phyloP scores from a whole-genome alignment of 345 rosid species.

The Bretschneidera sinensis region DNA sequence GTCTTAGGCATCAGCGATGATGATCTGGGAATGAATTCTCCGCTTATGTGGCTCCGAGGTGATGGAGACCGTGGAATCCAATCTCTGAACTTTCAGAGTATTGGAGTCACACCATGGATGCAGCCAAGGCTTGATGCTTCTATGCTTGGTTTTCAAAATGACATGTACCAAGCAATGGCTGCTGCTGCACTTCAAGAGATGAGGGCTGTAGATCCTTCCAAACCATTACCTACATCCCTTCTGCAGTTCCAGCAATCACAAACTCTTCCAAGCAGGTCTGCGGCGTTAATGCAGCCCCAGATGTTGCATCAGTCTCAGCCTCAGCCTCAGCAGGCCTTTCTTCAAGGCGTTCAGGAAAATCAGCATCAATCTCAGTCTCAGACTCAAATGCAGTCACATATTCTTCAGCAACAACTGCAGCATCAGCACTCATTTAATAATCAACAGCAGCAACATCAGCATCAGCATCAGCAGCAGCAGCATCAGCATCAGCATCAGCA shows the following conservation, averaged over 20 bases:
- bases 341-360: constrained; percentile 41
- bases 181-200: constrained; percentile 85
- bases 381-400: constrained; percentile 35
- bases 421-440: constrained; percentile 43
- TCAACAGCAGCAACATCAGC: too few relatives aligned
- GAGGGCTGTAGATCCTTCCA: constrained; percentile 67
- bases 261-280: constrained; percentile 47
- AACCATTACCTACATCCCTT: constrained; percentile 41
- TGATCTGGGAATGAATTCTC: constrained; percentile 67
- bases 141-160: constrained; percentile 78
- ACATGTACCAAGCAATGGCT: constrained; percentile 90
- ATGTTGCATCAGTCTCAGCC: constrained; percentile 44
- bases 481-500: too few relatives aligned
- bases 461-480: too few relatives aligned
- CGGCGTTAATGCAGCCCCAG: constrained; percentile 55
- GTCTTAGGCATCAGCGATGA: constrained; percentile 67
- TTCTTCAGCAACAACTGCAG: constrained; percentile 54
- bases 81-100: constrained; percentile 62
- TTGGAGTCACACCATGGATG: constrained; percentile 89
- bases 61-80: constrained; percentile 69
- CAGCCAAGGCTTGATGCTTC: constrained; percentile 80
- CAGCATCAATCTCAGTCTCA: constrained; percentile 51
- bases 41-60: constrained; percentile 74
- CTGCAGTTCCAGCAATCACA: constrained; percentile 71
- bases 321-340: constrained; percentile 51